These are phyloP conservation scores for Globisporangium paroecandrum DNA, from an alignment of 352 stramenopile genomes.

Conservation along the genomic window DNA sequence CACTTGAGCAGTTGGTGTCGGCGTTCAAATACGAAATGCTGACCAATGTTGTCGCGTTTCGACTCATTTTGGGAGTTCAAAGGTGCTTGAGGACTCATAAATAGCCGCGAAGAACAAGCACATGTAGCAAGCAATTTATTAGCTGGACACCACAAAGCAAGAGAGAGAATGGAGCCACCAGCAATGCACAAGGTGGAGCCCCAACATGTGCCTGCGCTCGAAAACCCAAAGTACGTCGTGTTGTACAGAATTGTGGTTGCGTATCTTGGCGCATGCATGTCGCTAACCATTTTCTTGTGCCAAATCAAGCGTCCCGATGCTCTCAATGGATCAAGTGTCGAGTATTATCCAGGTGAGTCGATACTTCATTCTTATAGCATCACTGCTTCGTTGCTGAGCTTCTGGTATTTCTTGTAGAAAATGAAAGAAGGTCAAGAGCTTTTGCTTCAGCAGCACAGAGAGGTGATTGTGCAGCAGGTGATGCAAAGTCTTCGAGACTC, in stretches of 20 bases:
- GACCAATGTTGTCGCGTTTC: not conserved
- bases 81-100: not conserved
- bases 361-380: not conserved
- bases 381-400: not conserved
- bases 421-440: constrained; percentile 39
- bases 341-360: constrained; percentile 23
- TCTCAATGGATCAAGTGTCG: constrained; percentile 26
- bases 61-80: not conserved
- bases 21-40: not conserved
- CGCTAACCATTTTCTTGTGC: not conserved
- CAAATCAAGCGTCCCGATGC: constrained; percentile 14
- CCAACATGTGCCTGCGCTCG: not conserved
- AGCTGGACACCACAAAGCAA: not conserved
- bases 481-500: constrained; percentile 43
- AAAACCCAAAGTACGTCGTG: not conserved
- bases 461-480: constrained; percentile 61
- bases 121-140: not conserved
- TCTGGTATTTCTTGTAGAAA: constrained; percentile 12
- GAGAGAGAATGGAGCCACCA: not conserved
- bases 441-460: constrained; percentile 51
- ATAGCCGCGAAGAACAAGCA: not conserved
- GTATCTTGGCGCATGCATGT: not conserved
- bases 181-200: not conserved
- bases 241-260: not conserved
- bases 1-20: not conserved